phyloP scores from a whole-genome alignment of 2,329 filamentous ascomycete genomes.

The Cladosporium sp. region DNA sequence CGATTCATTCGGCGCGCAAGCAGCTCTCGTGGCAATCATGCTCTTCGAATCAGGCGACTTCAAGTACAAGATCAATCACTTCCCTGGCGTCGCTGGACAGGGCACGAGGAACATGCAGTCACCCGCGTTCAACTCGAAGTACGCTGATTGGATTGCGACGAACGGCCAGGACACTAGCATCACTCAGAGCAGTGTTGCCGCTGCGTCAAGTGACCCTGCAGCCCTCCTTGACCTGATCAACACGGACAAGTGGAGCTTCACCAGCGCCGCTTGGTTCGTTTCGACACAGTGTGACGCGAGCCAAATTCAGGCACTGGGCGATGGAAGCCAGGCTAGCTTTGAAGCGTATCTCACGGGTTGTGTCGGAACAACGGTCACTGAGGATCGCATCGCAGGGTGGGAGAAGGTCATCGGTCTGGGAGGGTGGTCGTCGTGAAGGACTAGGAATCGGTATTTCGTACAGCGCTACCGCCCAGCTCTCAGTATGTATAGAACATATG shows the following conservation, averaged over 20 bases:
- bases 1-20: constrained; percentile 60
- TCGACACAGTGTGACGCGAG: constrained; percentile 53
- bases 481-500: background rate
- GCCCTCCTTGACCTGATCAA: constrained; percentile 56
- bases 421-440: constrained; percentile 52
- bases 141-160: constrained; percentile 53
- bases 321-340: constrained; percentile 55
- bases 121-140: constrained; percentile 56
- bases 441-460: constrained; percentile 41
- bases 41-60: constrained; percentile 71
- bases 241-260: constrained; percentile 56
- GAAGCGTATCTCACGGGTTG: constrained; percentile 56
- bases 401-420: constrained; percentile 44
- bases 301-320: constrained; percentile 49
- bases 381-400: constrained; percentile 55
- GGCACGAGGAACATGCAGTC: constrained; percentile 71
- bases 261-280: constrained; percentile 63
- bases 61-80: constrained; percentile 70
- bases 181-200: constrained; percentile 25
- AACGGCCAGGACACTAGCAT: constrained; percentile 31
- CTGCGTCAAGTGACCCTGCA: constrained; percentile 39
- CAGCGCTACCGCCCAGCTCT: background rate
- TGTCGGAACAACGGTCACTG: constrained; percentile 52
- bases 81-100: constrained; percentile 64
- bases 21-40: constrained; percentile 70